A percentile compares a stretch with the other conserved stretches of the same genome.
Evolutionary conservation across 2,329 filamentous ascomycete species (phyloP).

Genomic region (Monosporascus sp.): DNA sequence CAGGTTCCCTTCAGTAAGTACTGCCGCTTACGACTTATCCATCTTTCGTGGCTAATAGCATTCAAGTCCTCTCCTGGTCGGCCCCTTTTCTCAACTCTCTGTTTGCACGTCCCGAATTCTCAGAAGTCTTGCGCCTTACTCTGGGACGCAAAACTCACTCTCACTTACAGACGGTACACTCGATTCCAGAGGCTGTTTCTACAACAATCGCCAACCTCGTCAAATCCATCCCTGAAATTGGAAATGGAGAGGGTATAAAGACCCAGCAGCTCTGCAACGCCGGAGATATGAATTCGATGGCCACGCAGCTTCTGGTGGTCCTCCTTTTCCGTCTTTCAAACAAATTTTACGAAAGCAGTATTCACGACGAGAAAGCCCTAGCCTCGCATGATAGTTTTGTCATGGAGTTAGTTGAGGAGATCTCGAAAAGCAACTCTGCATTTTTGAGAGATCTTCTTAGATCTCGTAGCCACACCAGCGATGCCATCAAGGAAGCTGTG

Average conservation of each 20-base stretch:
- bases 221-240: background rate
- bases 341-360: background rate
- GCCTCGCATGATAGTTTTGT: accelerated
- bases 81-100: no score
- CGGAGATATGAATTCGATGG: background rate
- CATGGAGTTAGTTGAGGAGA: background rate
- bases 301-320: conserved; percentile 1
- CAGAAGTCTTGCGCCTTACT: no score
- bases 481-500: conserved; percentile 3
- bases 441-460: background rate
- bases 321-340: conserved; percentile 4
- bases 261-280: background rate
- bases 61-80: no score
- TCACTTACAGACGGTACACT: no score
- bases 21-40: no score
- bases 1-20: background rate
- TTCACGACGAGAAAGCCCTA: no score
- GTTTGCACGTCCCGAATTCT: no score
- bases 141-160: no score
- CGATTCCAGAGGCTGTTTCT: background rate
- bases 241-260: background rate
- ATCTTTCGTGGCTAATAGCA: no score
- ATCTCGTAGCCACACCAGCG: background rate
- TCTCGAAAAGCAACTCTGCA: background rate
- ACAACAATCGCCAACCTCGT: background rate